Base-by-base conservation (phyloP, 345 rosid species). In the Passiflora organensis region DNA sequence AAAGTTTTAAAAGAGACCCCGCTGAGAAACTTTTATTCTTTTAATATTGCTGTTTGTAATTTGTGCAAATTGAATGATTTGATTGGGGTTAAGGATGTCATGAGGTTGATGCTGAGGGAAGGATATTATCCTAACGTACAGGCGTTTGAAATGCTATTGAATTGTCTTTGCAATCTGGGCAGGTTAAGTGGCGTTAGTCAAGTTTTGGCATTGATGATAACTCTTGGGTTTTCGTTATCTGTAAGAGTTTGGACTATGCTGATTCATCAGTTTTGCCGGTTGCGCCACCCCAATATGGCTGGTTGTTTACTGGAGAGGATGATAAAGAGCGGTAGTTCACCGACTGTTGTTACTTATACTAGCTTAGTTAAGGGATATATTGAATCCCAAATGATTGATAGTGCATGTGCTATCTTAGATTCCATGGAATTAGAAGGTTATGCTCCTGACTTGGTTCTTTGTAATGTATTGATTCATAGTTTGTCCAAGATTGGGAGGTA, bases 261-360 rank as follows among this genome's bases (percentile, higher is more conserved):
- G 62, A 56, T 85, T 23, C 68, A 69, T 62, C 79, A 85, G 39
- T 76, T 72, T 48, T 78, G 78, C 55, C 66, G 63, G 32, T 59
- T 64, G 43, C 53, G 65, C 23, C 68, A 71, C 53, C 86, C 78
- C 6, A 65, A 21, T 38, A 74, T 66, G 69, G 96, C 86, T 5
- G 60, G 45, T 70, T 55, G 53, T 62, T 63, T 79, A 47, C 47
- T 82, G 68, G 68, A 57, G 65, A 85, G 67, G 79, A 87, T 85
- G 86, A 63, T 63, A 56, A 55, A 60, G 49, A 62, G 63, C 49
- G 82, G 93, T 42, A 75, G 78, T 62, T 65, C 77, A 20, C 89
- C 87, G 5, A 84, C 71, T 63, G 55, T 84, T 10, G 83, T 82
- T 48, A 84, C 82, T 6, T 87, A 77, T 67, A 84, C 96, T 1